Percentiles rank a stretch among this genome's conserved stretches.
phyloP scores from a whole-genome alignment of 73 alveolate genomes.

The Stentor coeruleus region DNA sequence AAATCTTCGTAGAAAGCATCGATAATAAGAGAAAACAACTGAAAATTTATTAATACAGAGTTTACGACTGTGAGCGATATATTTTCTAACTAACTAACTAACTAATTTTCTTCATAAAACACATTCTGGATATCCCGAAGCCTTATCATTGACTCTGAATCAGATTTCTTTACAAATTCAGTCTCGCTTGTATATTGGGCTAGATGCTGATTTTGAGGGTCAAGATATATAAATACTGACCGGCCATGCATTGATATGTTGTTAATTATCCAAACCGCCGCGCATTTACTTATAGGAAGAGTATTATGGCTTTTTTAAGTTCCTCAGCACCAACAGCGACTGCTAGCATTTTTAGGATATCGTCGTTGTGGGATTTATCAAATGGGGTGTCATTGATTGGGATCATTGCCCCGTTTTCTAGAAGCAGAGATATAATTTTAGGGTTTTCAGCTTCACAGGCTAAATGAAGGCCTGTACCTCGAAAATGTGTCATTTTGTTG shows the following conservation, averaged over 20 bases:
- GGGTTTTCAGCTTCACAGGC: background rate
- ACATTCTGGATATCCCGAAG: constrained; percentile 9
- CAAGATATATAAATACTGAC: background rate
- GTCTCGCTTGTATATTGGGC: background rate
- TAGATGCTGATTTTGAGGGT: background rate
- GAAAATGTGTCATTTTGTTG: background rate
- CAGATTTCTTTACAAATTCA: background rate
- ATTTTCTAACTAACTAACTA: too few species aligned
- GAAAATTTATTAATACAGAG: too few species aligned
- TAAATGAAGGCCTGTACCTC: constrained; percentile 15
- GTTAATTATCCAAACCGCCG: background rate
- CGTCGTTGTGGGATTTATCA: background rate
- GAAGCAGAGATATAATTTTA: background rate
- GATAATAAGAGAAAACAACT: too few species aligned
- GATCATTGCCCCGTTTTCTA: background rate
- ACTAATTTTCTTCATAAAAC: too few species aligned
- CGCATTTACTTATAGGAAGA: background rate
- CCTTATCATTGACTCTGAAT: background rate
- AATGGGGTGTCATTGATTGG: background rate
- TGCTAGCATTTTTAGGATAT: background rate
- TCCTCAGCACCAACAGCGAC: background rate
- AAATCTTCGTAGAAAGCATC: too few species aligned
- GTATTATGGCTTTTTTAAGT: background rate
- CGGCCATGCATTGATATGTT: background rate
- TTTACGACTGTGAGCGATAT: too few species aligned